phyloP scores from a whole-genome alignment of 805 yeast species.

The Pichia cephalocereana region DNA sequence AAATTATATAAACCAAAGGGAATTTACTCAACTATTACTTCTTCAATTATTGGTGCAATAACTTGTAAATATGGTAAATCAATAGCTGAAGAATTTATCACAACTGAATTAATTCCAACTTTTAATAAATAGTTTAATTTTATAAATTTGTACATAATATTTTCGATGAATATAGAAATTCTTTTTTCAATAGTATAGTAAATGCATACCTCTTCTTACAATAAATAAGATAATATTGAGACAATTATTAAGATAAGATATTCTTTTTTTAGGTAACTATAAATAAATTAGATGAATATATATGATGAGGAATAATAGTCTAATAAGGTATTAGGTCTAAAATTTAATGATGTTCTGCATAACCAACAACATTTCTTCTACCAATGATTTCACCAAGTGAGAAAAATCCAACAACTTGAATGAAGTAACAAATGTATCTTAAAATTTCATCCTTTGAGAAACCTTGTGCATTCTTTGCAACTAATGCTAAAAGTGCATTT shows the following conservation, averaged over 20 bases:
- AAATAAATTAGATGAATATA: not conserved
- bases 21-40: constrained; percentile 23
- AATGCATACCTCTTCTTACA: too few species aligned
- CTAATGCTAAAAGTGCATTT: constrained; percentile 39
- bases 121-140: not conserved
- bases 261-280: not conserved
- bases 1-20: constrained; percentile 19
- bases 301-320: too few species aligned
- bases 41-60: constrained; percentile 61
- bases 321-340: too few species aligned
- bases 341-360: constrained; percentile 25
- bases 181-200: too few species aligned
- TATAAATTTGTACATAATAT: too few species aligned
- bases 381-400: constrained; percentile 95
- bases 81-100: constrained; percentile 50
- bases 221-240: too few species aligned
- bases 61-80: constrained; percentile 50
- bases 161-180: too few species aligned
- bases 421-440: constrained; percentile 63
- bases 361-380: constrained; percentile 88
- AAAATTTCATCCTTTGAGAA: constrained; percentile 45
- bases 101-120: constrained; percentile 32
- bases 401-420: constrained; percentile 86
- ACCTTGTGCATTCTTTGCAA: constrained; percentile 33
- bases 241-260: not conserved